Conservation (phyloP, 345 rosid species). For the Sonneratia alba region DNA sequence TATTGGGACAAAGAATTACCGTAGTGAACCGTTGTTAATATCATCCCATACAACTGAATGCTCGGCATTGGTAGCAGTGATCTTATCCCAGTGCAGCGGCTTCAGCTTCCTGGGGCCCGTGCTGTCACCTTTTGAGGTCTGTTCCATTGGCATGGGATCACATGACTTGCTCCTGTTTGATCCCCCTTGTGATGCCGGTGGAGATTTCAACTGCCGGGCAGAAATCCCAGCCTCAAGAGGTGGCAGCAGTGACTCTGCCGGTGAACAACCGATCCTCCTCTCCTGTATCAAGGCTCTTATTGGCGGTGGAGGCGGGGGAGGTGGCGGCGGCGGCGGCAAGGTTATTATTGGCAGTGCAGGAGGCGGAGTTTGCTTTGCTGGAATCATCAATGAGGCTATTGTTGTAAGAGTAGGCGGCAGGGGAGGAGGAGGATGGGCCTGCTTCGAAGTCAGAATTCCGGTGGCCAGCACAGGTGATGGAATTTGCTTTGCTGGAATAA, state of each 20-base stretch:
- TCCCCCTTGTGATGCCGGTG: slow-evolving; percentile 23
- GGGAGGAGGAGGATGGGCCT: not conserved
- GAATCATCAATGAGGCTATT: not conserved
- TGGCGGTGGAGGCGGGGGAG: slow-evolving; percentile 1
- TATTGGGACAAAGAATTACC: slow-evolving; percentile 16
- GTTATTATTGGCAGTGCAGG: too few relatives aligned
- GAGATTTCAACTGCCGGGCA: slow-evolving; percentile 20
- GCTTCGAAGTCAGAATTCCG: slow-evolving; percentile 5
- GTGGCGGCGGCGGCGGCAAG: not conserved
- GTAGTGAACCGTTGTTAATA: slow-evolving; percentile 47
- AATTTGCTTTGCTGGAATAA: not conserved
- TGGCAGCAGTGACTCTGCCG: not conserved
- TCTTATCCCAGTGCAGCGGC: slow-evolving; percentile 65
- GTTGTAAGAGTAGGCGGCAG: not conserved
- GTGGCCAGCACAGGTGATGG: not conserved
- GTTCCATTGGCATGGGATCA: slow-evolving; percentile 17
- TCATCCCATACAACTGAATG: slow-evolving; percentile 66
- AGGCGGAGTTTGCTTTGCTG: not conserved
- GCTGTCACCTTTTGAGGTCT: slow-evolving; percentile 17
- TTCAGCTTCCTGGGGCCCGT: slow-evolving; percentile 31
- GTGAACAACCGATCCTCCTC: slow-evolving; percentile 2
- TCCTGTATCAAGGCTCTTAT: not conserved
- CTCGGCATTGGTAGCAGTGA: slow-evolving; percentile 32
- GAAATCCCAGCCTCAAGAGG: slow-evolving; percentile 2
- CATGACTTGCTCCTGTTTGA: slow-evolving; percentile 16